phyloP scores from a whole-genome alignment of 2,329 filamentous ascomycete genomes.

The Penicillium griseofulvum region DNA sequence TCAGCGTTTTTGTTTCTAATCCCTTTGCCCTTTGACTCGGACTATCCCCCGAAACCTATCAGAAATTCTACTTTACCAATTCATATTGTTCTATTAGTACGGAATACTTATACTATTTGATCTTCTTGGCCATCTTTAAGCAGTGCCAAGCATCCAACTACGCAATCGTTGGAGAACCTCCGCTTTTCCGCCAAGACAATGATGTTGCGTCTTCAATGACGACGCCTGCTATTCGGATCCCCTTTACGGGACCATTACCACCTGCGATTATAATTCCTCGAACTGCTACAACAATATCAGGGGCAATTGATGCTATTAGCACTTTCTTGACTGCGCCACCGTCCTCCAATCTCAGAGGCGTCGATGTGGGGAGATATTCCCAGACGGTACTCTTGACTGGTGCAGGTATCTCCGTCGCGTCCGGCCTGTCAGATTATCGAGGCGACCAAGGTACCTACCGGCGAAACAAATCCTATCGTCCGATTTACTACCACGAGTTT shows the following conservation, averaged over 20 bases:
- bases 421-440: conserved; percentile 88
- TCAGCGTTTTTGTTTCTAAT: not conserved
- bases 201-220: conserved; percentile 53
- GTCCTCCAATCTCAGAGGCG: conserved; percentile 48
- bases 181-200: conserved; percentile 12
- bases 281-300: conserved; percentile 65
- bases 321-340: conserved; percentile 69
- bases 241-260: conserved; percentile 81
- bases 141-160: conserved; percentile 7
- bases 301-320: conserved; percentile 73
- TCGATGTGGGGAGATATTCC: conserved; percentile 46
- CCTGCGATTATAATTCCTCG: conserved; percentile 71
- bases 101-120: no score
- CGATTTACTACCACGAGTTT: conserved; percentile 93
- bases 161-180: conserved; percentile 10
- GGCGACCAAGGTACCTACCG: conserved; percentile 89
- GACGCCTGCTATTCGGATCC: conserved; percentile 78
- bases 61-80: not conserved
- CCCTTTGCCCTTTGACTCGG: not conserved
- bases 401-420: conserved; percentile 89
- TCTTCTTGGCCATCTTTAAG: not conserved
- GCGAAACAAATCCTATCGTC: conserved; percentile 83
- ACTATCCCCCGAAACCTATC: not conserved
- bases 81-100: not conserved
- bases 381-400: conserved; percentile 70